phyloP scores from a whole-genome alignment of 208 protist species.

The Leishmania turanica region DNA sequence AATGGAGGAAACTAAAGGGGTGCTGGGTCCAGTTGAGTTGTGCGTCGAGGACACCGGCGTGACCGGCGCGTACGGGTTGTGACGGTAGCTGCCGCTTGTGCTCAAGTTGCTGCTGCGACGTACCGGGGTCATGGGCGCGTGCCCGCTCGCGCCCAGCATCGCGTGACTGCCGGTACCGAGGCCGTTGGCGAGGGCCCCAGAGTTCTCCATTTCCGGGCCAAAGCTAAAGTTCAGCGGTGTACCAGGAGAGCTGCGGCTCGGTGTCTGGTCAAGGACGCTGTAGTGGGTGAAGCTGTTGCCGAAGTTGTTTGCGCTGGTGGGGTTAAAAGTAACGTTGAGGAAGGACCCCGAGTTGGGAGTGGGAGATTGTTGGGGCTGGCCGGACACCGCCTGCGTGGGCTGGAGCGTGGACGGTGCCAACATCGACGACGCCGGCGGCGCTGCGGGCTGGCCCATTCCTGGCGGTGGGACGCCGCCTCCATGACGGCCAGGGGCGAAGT shows the following conservation, averaged over 20 bases:
- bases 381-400: background rate
- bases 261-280: conserved; percentile 18
- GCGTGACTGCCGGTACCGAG: conserved; percentile 7
- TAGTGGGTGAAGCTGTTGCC: conserved; percentile 28
- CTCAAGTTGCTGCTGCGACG: conserved; percentile 46
- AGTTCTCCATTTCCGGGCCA: conserved; percentile 29
- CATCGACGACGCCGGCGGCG: conserved; percentile 12
- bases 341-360: conserved; percentile 35
- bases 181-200: conserved; percentile 8
- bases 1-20: conserved; percentile 16
- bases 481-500: conserved; percentile 19
- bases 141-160: conserved; percentile 13
- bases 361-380: conserved; percentile 20
- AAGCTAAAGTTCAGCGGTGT: conserved; percentile 62
- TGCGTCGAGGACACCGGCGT: conserved; percentile 44
- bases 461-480: conserved; percentile 15
- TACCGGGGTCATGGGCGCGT: conserved; percentile 32
- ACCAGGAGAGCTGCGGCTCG: conserved; percentile 32
- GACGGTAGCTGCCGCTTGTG: conserved; percentile 49
- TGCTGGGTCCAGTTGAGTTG: conserved; percentile 33
- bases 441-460: background rate
- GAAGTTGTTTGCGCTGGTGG: conserved; percentile 21
- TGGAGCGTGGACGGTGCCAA: background rate
- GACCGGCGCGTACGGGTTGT: conserved; percentile 71
- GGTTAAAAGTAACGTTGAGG: conserved; percentile 46